Base-by-base conservation (phyloP, 2,329 filamentous ascomycete genomes). In the Neocucurbitaria cava region DNA sequence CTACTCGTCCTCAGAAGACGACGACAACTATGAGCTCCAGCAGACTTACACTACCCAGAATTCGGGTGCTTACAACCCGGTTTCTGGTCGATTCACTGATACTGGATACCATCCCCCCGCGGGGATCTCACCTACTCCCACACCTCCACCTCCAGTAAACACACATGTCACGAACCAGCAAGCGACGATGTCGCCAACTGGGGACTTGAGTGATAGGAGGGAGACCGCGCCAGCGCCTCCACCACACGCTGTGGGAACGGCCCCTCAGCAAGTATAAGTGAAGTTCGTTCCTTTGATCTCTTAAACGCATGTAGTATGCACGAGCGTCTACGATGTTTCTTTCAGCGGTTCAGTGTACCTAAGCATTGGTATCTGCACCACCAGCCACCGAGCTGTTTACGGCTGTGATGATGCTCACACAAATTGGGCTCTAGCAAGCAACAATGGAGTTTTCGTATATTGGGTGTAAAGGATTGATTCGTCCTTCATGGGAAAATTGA, bases 1-100 rank as follows among this genome's bases (percentile, higher is more conserved):
- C 30, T 74, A 74, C 38, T 76, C 73, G 1, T 76, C 73, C 6
- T 77, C 74, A 1, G 74, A 77, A 49, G 74, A 77, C 20, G 74
- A 76, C 2, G 69, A 72, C 13, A 65, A 66, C 36, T 75, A 72
- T 39, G 74, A 77, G 57, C 62, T 77, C 18, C 72, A 74, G 53
- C 68, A 62, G 45, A 65, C 61, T 15, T 66, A 71, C 43, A 57
- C 54, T 20, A 61, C 65, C 3, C 59, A 66, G 11, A 60, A 48
- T 21, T 58, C 59, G 11, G 61, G 54, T 31, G 59, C 57, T 5
- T 74, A 75, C 49, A 73, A 76, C 36, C 73, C 71, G 17, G 70
- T 76, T 8, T 58, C 62, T 7, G 72, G 71, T 4, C 63, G 57
- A 3, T 61, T 73, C 23, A 71, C 70, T 7, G 73, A 76, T 38